Percentiles rank a stretch among this genome's conserved stretches.
phyloP scores from a whole-genome alignment of 2,329 filamentous ascomycete genomes.

The Paracamarosporium sp. region DNA sequence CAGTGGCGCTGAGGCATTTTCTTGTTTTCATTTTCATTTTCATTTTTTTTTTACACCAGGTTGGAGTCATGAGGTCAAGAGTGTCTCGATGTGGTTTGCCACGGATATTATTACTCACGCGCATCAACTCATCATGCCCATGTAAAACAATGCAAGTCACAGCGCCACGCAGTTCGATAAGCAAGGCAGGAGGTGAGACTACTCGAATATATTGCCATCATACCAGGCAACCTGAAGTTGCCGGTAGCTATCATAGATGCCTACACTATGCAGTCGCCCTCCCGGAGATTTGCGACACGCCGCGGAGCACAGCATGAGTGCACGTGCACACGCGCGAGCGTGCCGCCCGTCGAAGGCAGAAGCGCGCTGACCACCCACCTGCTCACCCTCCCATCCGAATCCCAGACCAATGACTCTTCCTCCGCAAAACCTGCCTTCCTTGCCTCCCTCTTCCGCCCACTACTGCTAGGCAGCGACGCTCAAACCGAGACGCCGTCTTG shows the following conservation, averaged over 20 bases:
- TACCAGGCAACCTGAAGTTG: no score
- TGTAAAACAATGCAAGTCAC: no score
- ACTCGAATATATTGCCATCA: constrained; percentile 4
- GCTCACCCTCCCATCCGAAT: constrained; percentile 6
- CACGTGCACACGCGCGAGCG: neutral
- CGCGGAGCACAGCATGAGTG: neutral
- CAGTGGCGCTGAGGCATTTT: no score
- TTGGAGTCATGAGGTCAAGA: no score
- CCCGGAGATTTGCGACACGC: constrained; percentile 24
- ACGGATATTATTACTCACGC: neutral
- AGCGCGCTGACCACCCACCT: constrained; percentile 14
- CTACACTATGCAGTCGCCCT: constrained; percentile 22
- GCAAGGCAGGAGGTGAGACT: neutral
- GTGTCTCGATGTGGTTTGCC: no score
- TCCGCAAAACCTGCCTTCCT: constrained; percentile 36
- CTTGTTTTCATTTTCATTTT: no score
- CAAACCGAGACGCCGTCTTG: constrained; percentile 27
- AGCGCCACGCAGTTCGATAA: no score
- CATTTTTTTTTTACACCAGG: no score
- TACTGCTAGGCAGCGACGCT: constrained; percentile 45
- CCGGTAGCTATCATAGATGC: no score
- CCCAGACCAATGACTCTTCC: constrained; percentile 37
- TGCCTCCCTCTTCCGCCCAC: constrained; percentile 5
- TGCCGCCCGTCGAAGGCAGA: constrained; percentile 33
- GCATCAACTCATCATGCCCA: no score